Conservation (phyloP, 371 early-diverging fungal species). For the Furculomyces boomerangus region DNA sequence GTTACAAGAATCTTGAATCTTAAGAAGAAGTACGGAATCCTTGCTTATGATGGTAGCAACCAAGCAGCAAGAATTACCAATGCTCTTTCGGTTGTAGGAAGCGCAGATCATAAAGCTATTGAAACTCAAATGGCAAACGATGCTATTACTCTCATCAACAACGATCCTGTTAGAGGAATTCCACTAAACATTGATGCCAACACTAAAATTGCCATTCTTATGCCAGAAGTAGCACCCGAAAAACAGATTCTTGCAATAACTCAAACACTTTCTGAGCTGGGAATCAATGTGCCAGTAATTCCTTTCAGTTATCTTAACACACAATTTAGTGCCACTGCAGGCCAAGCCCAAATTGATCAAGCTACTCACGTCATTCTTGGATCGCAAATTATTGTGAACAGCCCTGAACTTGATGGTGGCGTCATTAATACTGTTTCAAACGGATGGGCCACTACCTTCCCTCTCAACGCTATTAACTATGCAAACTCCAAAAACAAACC, state of each 20-base stretch:
- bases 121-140: background rate
- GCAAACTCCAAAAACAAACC: background rate
- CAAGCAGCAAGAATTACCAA: background rate
- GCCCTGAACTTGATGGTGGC: background rate
- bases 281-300: background rate
- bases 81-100: background rate
- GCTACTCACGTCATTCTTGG: background rate
- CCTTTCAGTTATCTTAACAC: background rate
- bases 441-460: background rate
- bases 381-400: background rate
- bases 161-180: constrained; percentile 1
- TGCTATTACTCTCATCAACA: constrained; percentile 1
- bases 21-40: background rate
- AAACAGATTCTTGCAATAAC: background rate
- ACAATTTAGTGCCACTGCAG: background rate
- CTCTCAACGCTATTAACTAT: background rate
- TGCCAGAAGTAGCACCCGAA: background rate
- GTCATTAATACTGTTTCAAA: background rate
- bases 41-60: background rate
- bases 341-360: background rate
- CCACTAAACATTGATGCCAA: background rate
- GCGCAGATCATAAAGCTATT: background rate
- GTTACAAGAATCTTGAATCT: background rate
- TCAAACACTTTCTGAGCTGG: background rate
- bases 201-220: background rate